These are phyloP conservation scores for Fusarium papillatum DNA, from an alignment of 2,329 filamentous ascomycete species.

Conservation along the genomic window DNA sequence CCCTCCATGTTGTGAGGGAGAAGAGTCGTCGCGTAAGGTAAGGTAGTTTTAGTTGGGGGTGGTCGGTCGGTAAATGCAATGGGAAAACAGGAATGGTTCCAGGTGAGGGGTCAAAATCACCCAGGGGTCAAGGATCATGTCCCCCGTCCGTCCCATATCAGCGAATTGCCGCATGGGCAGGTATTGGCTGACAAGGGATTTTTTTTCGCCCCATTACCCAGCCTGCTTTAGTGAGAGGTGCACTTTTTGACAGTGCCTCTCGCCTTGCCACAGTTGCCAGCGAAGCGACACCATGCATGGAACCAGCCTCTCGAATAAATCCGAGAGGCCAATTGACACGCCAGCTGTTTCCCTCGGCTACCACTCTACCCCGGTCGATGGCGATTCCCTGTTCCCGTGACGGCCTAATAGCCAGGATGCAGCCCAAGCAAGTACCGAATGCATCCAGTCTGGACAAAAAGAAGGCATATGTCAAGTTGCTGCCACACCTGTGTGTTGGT, in stretches of 20 bases:
- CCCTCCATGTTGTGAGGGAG: slow-evolving; percentile 37
- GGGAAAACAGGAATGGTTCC: too few species aligned
- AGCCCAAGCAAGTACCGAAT: neutral
- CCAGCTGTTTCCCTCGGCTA: neutral
- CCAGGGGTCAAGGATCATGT: neutral
- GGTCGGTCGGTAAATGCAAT: too few species aligned
- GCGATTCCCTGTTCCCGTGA: neutral
- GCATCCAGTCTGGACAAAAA: neutral
- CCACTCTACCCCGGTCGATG: neutral
- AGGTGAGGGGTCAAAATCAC: neutral
- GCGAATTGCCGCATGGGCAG: neutral
- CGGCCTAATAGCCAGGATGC: too few species aligned
- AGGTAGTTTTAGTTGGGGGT: too few species aligned
- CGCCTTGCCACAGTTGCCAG: neutral
- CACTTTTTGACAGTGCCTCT: too few species aligned
- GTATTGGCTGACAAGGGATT: neutral
- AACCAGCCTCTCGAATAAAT: neutral
- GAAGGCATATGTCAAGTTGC: too few species aligned
- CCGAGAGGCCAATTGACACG: neutral
- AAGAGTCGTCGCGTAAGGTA: too few species aligned
- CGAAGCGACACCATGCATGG: neutral
- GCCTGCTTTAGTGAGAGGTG: neutral
- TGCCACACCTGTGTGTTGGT: neutral
- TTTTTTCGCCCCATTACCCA: neutral
- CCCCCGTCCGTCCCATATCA: neutral